Base-by-base conservation (phyloP, 2,329 filamentous ascomycete genomes). In the Scedosporium aurantiacum region DNA sequence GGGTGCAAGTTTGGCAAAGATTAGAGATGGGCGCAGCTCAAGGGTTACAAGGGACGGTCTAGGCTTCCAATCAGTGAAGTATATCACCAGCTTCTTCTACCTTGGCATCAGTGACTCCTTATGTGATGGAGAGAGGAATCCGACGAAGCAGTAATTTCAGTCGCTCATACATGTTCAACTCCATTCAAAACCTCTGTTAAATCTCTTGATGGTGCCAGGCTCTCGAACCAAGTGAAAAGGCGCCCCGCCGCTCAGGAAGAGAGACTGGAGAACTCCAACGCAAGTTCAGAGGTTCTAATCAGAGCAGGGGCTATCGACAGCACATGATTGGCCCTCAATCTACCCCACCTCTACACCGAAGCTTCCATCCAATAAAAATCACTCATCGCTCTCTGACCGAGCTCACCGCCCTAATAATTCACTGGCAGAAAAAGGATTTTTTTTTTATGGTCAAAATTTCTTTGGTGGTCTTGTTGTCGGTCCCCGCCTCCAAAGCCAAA, bases 381-480 rank as follows among this genome's bases (percentile, higher is more conserved):
- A 10, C 5, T 28, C 4, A 6, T 41, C 25, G 4, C 16, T 7
- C 14, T 21, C 7, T 60, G 25, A 60, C 58, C 58, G 43, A 60
- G 5, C 58, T 60, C 58, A 60, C 58, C 58, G 58, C 58, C 58
- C 18, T 32, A n/a, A 32, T 21, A 37, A 37, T 27, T 50, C 43
- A 23, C 16, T 57, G 59, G 59, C 59, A 61, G 59, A 61, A 61
- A 61, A 61, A 25, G 52, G n/a, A 18, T 61, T 61, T 61, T 61
- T 50, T 54, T 27, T 54, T 18, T 14, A 5, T 52, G 5, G 23
- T 12, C n/a, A 21, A 54, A 54, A 54, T 27, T 54, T 37, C 50
- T 14, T 54, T 47, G 12, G 23, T 7, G 16, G 50, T 27, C 12
- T 16, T 12, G 21, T 5, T 27, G 50, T 54, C 23, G 50, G 50